Percentiles rank a stretch among this genome's conserved stretches.
These are phyloP conservation scores for Quercus wislizeni DNA, from an alignment of 306 rosid genomes.

Conservation along the genomic window DNA sequence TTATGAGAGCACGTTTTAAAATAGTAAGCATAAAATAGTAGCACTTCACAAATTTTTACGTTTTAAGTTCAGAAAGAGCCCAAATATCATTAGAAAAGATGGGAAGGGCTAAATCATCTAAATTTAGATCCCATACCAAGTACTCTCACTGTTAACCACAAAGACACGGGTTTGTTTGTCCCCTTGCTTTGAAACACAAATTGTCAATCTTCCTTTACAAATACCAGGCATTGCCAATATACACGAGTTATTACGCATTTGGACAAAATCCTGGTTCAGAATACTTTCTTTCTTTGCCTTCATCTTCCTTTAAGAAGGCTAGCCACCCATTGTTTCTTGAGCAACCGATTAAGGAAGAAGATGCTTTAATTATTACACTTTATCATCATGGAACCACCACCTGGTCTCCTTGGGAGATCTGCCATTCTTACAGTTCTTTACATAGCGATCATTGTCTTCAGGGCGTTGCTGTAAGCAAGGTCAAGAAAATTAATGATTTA, in stretches of 20 bases:
- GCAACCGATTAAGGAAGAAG: slow-evolving; percentile 30
- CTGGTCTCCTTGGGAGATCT: slow-evolving; percentile 99
- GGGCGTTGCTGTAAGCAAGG: slow-evolving; percentile 92
- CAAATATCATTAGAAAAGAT: slow-evolving; percentile 16
- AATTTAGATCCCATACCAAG: slow-evolving; percentile 17
- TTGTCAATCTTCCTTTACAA: slow-evolving; percentile 69
- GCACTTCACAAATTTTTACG: too few species aligned
- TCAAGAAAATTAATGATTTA: neutral
- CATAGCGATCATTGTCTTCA: slow-evolving; percentile 97
- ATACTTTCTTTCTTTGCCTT: slow-evolving; percentile 37
- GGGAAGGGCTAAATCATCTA: slow-evolving; percentile 23
- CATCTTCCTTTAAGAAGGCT: slow-evolving; percentile 46
- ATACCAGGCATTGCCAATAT: slow-evolving; percentile 64
- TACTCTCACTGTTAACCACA: slow-evolving; percentile 32
- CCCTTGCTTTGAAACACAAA: slow-evolving; percentile 28
- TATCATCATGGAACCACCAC: slow-evolving; percentile 99
- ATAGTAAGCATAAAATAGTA: too few species aligned
- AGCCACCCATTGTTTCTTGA: slow-evolving; percentile 46
- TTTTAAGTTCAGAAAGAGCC: neutral
- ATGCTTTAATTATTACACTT: slow-evolving; percentile 50
- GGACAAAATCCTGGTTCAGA: slow-evolving; percentile 37
- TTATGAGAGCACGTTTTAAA: too few species aligned
- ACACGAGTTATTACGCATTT: slow-evolving; percentile 59
- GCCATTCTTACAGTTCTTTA: slow-evolving; percentile 97
- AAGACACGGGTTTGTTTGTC: slow-evolving; percentile 31